Conservation (phyloP, 345 rosid genomes). For the Brassica juncea region DNA sequence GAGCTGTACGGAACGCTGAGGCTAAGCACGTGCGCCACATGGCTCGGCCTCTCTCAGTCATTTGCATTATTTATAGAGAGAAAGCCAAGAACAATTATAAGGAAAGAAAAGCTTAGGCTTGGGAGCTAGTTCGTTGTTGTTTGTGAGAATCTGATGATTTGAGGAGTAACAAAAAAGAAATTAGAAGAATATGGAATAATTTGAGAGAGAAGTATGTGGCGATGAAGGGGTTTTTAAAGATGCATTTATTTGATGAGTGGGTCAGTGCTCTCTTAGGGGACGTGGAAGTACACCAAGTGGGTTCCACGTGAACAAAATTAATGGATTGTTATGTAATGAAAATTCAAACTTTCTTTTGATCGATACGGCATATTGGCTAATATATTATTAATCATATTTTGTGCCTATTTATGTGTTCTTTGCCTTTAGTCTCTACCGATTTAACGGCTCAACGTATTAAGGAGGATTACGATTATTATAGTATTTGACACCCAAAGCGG, state of each 20-base stretch:
- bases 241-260: conserved; percentile 37
- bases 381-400: conserved; percentile 6
- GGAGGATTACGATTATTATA: conserved; percentile 7
- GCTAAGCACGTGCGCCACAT: conserved; percentile 64
- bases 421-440: conserved; percentile 3
- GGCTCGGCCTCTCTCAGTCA: conserved; percentile 49
- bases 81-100: neutral
- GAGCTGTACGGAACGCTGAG: conserved; percentile 69
- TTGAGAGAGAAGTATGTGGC: conserved; percentile 38
- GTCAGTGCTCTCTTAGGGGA: conserved; percentile 37
- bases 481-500: conserved; percentile 30
- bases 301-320: conserved; percentile 35
- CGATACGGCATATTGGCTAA: conserved; percentile 30
- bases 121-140: conserved; percentile 42
- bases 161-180: conserved; percentile 14
- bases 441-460: conserved; percentile 3
- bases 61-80: conserved; percentile 34
- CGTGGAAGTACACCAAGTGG: conserved; percentile 49
- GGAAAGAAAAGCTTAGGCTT: conserved; percentile 28
- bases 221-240: conserved; percentile 39
- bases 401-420: conserved; percentile 18
- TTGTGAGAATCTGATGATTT: conserved; percentile 36
- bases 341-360: conserved; percentile 18
- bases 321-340: conserved; percentile 33
- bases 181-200: conserved; percentile 38